Evolutionary conservation across 352 stramenopile genomes (phyloP).

Genomic region (Phytophthora colocasiae): DNA sequence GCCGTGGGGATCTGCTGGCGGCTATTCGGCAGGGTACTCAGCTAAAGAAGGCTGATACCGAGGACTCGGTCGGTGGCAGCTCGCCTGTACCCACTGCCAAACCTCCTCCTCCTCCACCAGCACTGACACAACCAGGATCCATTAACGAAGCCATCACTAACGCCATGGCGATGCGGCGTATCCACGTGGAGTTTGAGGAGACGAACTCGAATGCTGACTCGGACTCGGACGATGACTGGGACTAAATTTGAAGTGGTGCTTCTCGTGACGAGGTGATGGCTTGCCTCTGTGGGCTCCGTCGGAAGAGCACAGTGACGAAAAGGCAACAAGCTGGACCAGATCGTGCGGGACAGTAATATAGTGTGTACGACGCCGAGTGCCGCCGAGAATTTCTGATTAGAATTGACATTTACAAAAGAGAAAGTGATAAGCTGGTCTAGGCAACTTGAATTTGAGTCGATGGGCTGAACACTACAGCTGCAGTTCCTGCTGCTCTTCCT

Average conservation of each 20-base stretch:
- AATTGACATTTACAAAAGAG: slow-evolving; percentile 21
- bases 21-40: slow-evolving; percentile 77
- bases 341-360: slow-evolving; percentile 34
- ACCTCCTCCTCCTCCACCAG: slow-evolving; percentile 32
- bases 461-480: slow-evolving; percentile 17
- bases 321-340: slow-evolving; percentile 11
- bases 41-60: slow-evolving; percentile 50
- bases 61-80: slow-evolving; percentile 4
- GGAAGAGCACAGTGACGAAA: slow-evolving; percentile 37
- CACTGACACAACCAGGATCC: slow-evolving; percentile 52
- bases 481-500: slow-evolving; percentile 4
- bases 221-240: slow-evolving; percentile 86
- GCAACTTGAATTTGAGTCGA: slow-evolving; percentile 18
- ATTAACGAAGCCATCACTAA: slow-evolving; percentile 87
- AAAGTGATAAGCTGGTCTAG: slow-evolving; percentile 9
- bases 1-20: slow-evolving; percentile 75
- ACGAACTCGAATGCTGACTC: slow-evolving; percentile 61
- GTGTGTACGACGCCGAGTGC: slow-evolving; percentile 33
- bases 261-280: slow-evolving; percentile 17
- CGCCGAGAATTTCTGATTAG: slow-evolving; percentile 34
- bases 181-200: slow-evolving; percentile 85
- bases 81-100: slow-evolving; percentile 22
- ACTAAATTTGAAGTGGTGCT: slow-evolving; percentile 39
- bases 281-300: slow-evolving; percentile 27
- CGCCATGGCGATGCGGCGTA: slow-evolving; percentile 79